These are phyloP conservation scores for Nemania sp. DNA, from an alignment of 2,329 filamentous ascomycete species.

Conservation along the genomic window DNA sequence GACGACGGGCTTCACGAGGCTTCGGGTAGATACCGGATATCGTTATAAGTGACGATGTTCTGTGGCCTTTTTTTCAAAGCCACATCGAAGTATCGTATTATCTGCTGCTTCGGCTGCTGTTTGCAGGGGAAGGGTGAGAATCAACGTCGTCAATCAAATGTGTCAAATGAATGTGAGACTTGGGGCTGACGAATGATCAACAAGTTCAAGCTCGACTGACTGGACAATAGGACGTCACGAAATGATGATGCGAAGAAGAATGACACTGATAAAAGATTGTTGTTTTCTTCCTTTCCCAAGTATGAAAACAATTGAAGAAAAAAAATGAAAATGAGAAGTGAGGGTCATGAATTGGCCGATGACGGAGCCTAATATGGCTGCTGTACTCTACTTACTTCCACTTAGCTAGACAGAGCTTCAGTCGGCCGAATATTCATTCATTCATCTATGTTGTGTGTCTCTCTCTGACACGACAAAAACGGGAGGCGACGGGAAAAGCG, in stretches of 20 bases:
- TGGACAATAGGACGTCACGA: background rate
- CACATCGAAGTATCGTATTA: background rate
- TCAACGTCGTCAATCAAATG: background rate
- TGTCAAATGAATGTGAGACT: background rate
- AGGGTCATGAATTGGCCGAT: slow-evolving; percentile 18
- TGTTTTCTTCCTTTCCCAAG: too few relatives aligned
- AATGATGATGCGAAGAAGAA: too few relatives aligned
- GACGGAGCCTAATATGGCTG: slow-evolving; percentile 22
- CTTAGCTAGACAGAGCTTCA: too few relatives aligned
- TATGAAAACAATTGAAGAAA: background rate
- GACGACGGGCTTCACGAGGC: background rate
- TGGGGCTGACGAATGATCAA: slow-evolving; percentile 8
- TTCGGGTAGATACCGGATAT: slow-evolving; percentile 5
- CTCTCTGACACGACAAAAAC: too few relatives aligned
- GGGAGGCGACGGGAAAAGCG: too few relatives aligned
- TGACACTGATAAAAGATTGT: background rate
- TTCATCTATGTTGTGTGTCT: slow-evolving; percentile 3
- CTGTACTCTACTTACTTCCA: too few relatives aligned
- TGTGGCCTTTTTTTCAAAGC: background rate
- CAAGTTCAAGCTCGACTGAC: too few relatives aligned
- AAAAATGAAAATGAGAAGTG: background rate
- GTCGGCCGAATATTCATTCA: background rate
- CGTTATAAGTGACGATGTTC: slow-evolving; percentile 3
- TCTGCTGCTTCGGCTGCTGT: too few relatives aligned
- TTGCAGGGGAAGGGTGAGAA: background rate